phyloP scores from a whole-genome alignment of 768 basidiomycete genomes.

The Mycena epipterygia region DNA sequence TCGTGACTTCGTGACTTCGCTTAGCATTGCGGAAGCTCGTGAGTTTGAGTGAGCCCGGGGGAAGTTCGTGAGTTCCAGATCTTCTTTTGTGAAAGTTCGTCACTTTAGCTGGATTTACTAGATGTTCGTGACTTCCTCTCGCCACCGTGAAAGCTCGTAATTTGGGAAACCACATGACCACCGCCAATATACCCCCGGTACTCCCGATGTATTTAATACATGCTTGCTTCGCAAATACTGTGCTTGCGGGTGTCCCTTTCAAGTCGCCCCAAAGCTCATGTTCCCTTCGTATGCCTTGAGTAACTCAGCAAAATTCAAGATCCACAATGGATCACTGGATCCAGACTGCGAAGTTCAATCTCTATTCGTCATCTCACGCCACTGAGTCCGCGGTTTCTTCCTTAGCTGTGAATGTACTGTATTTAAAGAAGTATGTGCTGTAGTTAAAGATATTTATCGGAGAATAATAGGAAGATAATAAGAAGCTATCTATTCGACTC shows the following conservation, averaged over 20 bases:
- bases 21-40: constrained; percentile 3
- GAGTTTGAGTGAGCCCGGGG: no score
- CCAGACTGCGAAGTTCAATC: no score
- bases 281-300: neutral
- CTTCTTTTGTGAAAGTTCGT: neutral
- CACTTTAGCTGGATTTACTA: neutral
- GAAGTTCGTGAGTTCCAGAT: constrained; percentile 5
- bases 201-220: neutral
- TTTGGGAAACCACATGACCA: no score
- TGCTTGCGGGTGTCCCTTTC: neutral
- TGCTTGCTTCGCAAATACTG: no score
- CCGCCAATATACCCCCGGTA: no score
- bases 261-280: neutral
- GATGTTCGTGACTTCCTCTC: constrained; percentile 5
- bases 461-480: neutral
- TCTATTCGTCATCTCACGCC: no score
- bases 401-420: neutral
- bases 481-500: no score
- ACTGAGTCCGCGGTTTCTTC: neutral
- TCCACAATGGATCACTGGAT: no score
- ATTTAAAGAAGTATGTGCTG: neutral
- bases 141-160: no score
- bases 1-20: neutral
- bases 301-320: neutral
- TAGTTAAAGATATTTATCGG: constrained; percentile 7